Conservation (phyloP, 2,329 filamentous ascomycete genomes). For the Mycogone perniciosa region DNA sequence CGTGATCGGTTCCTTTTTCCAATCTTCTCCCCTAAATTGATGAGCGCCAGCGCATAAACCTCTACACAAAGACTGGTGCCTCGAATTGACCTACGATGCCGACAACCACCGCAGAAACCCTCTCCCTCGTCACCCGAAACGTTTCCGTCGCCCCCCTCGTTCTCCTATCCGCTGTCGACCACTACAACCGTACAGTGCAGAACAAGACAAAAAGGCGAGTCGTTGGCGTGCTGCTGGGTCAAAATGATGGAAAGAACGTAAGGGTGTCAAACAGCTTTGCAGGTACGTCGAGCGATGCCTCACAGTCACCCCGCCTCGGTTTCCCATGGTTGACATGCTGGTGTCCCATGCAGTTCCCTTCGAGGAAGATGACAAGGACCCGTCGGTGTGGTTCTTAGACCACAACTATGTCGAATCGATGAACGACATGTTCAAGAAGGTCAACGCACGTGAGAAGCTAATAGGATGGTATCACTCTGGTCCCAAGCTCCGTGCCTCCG, state of each 20-base stretch:
- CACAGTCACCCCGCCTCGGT: background rate
- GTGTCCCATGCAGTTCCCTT: constrained; percentile 66
- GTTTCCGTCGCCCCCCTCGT: constrained; percentile 97
- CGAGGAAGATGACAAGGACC: constrained; percentile 97
- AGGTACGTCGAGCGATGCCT: constrained; percentile 46
- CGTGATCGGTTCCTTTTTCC: background rate
- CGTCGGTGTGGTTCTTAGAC: constrained; percentile 97
- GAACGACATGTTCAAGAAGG: constrained; percentile 99
- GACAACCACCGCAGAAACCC: constrained; percentile 91
- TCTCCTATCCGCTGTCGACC: constrained; percentile 94
- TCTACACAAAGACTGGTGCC: background rate
- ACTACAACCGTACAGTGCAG: constrained; percentile 87
- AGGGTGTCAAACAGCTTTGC: constrained; percentile 99
- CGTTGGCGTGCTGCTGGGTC: constrained; percentile 87
- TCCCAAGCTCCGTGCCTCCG: constrained; percentile 90
- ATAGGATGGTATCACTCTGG: constrained; percentile 99
- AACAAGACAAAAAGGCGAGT: constrained; percentile 84
- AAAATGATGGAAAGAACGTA: constrained; percentile 94
- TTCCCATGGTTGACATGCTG: background rate
- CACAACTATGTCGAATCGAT: constrained; percentile 99
- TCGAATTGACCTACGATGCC: constrained; percentile 59
- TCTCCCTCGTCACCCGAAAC: constrained; percentile 88
- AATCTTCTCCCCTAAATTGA: constrained; percentile 11
- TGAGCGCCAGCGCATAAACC: background rate
- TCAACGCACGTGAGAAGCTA: constrained; percentile 97